Conservation (phyloP, 495 filamentous ascomycete species). For the Xylaria grammica region DNA sequence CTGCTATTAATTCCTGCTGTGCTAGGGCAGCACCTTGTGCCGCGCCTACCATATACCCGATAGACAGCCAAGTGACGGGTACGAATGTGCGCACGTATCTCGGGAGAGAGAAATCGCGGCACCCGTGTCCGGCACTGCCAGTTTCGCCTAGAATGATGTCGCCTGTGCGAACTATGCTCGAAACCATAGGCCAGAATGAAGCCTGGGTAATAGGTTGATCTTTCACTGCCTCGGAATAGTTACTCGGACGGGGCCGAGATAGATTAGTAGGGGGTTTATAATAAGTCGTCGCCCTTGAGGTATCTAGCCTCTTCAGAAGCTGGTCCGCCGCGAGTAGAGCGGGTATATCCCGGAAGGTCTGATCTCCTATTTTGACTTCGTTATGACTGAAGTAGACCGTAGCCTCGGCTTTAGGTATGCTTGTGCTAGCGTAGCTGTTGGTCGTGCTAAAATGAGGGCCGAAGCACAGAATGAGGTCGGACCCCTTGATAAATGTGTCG, state of each 20-base stretch:
- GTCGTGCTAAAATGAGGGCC: slow-evolving; percentile 53
- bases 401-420: slow-evolving; percentile 31
- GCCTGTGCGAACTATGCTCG: slow-evolving; percentile 67
- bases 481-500: slow-evolving; percentile 67
- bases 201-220: slow-evolving; percentile 65
- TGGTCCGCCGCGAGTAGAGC: slow-evolving; percentile 7
- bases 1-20: slow-evolving; percentile 55
- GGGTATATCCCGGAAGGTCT: slow-evolving; percentile 20
- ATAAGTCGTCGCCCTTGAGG: not conserved
- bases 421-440: slow-evolving; percentile 43
- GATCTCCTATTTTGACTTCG: slow-evolving; percentile 17
- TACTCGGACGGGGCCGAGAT: not conserved
- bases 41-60: slow-evolving; percentile 73
- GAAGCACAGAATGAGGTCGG: slow-evolving; percentile 75
- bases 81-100: slow-evolving; percentile 67
- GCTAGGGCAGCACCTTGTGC: slow-evolving; percentile 70
- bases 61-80: slow-evolving; percentile 78
- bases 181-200: slow-evolving; percentile 76
- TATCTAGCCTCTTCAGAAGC: slow-evolving; percentile 12
- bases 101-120: slow-evolving; percentile 75
- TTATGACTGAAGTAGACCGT: slow-evolving; percentile 15
- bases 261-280: slow-evolving; percentile 9
- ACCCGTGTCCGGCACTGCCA: slow-evolving; percentile 78
- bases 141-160: slow-evolving; percentile 80
- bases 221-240: slow-evolving; percentile 8